Evolutionary conservation across 2,329 filamentous ascomycete species (phyloP).

Genomic region (Paramyrothecium sp.): DNA sequence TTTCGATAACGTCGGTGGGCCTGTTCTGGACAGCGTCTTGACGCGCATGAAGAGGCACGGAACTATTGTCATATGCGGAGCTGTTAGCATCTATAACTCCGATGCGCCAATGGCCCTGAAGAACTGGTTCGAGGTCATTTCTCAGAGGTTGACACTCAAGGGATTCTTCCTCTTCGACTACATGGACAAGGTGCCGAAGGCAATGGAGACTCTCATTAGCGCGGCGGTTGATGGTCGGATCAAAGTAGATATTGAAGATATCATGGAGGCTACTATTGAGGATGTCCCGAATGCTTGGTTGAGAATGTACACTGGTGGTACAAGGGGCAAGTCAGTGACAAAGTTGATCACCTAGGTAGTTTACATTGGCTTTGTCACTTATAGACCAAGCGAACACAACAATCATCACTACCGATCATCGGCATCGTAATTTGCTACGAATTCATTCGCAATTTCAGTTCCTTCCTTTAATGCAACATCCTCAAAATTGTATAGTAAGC

Average conservation of each 20-base stretch:
- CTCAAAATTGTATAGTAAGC: too few relatives aligned
- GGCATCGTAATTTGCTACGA: too few relatives aligned
- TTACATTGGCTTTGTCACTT: too few relatives aligned
- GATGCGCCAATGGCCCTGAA: constrained; percentile 21
- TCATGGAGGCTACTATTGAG: constrained; percentile 22
- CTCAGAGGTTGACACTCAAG: constrained; percentile 18
- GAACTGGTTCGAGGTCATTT: constrained; percentile 26
- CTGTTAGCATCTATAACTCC: constrained; percentile 23
- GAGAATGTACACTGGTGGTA: constrained; percentile 20
- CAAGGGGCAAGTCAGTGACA: constrained; percentile 24
- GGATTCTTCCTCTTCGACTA: constrained; percentile 26
- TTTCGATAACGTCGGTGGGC: constrained; percentile 26
- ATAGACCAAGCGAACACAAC: too few relatives aligned
- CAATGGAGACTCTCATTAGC: constrained; percentile 20
- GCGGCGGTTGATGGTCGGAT: constrained; percentile 21
- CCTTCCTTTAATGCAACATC: too few relatives aligned
- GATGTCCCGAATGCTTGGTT: constrained; percentile 23
- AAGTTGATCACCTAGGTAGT: constrained; percentile 19
- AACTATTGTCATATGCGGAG: constrained; percentile 21
- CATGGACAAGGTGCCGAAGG: constrained; percentile 22
- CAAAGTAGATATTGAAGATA: constrained; percentile 19
- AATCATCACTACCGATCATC: too few relatives aligned
- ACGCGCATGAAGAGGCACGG: constrained; percentile 23
- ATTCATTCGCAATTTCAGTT: too few relatives aligned
- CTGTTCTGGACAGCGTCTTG: constrained; percentile 21